Conservation (phyloP, 306 rosid species). For the Datisca glomerata region DNA sequence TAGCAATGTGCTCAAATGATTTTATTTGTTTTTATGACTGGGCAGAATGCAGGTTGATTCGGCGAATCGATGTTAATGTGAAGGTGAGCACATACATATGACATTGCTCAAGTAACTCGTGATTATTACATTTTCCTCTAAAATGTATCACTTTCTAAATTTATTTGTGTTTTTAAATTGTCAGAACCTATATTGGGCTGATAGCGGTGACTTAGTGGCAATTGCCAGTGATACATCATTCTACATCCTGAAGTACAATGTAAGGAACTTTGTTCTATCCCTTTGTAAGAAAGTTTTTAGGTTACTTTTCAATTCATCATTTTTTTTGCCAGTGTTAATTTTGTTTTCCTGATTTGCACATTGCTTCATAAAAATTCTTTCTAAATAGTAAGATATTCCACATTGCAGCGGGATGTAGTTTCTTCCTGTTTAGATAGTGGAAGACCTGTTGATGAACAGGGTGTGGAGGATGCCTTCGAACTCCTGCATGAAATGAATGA, state of each 20-base stretch:
- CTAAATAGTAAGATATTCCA: too few relatives aligned
- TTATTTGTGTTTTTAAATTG: constrained; percentile 11
- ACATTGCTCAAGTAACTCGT: neutral
- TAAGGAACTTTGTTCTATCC: constrained; percentile 31
- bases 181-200: constrained; percentile 99
- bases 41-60: constrained; percentile 94
- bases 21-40: constrained; percentile 98
- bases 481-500: constrained; percentile 93
- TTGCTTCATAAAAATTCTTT: too few relatives aligned
- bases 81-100: constrained; percentile 42
- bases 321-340: neutral
- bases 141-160: constrained; percentile 2
- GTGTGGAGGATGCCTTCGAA: constrained; percentile 96
- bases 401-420: constrained; percentile 85
- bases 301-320: neutral
- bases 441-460: constrained; percentile 80
- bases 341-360: too few relatives aligned
- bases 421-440: constrained; percentile 84
- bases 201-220: constrained; percentile 89
- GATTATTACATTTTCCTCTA: constrained; percentile 5
- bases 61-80: constrained; percentile 90
- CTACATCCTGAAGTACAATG: constrained; percentile 90
- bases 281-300: constrained; percentile 1
- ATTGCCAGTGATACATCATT: constrained; percentile 87
- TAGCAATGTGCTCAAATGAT: constrained; percentile 98